phyloP scores from a whole-genome alignment of 768 basidiomycete genomes.

The Paxillus involutus region DNA sequence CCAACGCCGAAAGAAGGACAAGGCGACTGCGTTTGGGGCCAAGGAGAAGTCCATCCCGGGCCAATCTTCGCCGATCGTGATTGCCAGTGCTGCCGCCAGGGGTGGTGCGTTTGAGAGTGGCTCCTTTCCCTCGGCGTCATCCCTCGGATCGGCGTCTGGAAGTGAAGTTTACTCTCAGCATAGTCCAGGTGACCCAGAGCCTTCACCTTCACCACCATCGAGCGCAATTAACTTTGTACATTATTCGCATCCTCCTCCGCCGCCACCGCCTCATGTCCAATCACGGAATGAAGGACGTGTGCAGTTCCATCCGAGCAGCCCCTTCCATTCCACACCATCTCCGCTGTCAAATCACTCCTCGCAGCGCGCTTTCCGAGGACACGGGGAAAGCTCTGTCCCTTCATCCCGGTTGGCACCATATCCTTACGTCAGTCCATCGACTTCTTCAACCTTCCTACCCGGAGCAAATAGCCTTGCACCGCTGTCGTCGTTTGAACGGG shows the following conservation, averaged over 20 bases:
- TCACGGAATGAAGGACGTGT: conserved; percentile 29
- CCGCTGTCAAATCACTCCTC: conserved; percentile 27
- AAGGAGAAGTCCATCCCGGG: conserved; percentile 27
- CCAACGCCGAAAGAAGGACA: conserved; percentile 66
- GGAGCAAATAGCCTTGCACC: conserved; percentile 26
- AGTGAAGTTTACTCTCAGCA: conserved; percentile 55
- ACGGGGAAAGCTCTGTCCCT: conserved; percentile 37
- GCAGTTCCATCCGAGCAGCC: conserved; percentile 21
- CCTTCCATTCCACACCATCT: conserved; percentile 47
- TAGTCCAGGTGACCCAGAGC: conserved; percentile 39
- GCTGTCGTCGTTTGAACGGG: conserved; percentile 53
- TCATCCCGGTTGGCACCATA: conserved; percentile 36
- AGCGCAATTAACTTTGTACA: conserved; percentile 56
- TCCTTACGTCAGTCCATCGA: conserved; percentile 39
- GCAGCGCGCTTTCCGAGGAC: conserved; percentile 36
- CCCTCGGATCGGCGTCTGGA: conserved; percentile 56
- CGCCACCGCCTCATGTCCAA: conserved; percentile 34
- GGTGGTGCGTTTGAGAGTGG: conserved; percentile 48
- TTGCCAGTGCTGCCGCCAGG: conserved; percentile 48
- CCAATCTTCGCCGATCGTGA: conserved; percentile 36
- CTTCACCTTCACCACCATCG: conserved; percentile 70
- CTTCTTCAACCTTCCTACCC: conserved; percentile 35
- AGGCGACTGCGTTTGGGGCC: conserved; percentile 30
- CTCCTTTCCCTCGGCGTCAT: conserved; percentile 45
- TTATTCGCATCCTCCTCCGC: conserved; percentile 42